Base-by-base conservation (phyloP, 2,329 filamentous ascomycete genomes). In the Penicillium crustosum region DNA sequence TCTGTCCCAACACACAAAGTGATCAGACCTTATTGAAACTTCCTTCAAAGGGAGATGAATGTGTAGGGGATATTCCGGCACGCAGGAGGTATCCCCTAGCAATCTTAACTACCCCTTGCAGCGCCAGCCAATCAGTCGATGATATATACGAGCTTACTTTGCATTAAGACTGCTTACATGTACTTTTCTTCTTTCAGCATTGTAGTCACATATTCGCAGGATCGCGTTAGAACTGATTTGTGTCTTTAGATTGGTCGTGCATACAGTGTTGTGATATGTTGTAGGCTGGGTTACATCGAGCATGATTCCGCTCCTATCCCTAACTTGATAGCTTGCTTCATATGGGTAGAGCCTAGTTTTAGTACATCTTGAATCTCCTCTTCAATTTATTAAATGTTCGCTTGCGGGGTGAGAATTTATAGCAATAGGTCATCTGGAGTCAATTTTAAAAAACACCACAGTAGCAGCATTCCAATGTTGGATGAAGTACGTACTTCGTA, bases 51-150 rank as follows among this genome's bases (percentile, higher is more conserved):
- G 52, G 39, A 8, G 38, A 38, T 33, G 23, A 29, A 21, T 39
- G 19, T 38, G 4, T 35, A 15, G 31, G 54, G 50, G 51, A 8
- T 42, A 38, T 29, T 15, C 55, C 38, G 54, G 60, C 33, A 60
- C 43, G 60, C 42, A 38, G 38, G 38, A 53, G 21, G 21, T 43
- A 56, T 54, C 51, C 58, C 43, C n/a, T 45, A 13, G 41, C 44
- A 61, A 58, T 44, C 55, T 49, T 54, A 29, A 15, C n/a, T 21
- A 41, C 51, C 58, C 60, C 60, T 61, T 62, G 54, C 52, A 49
- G 31, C 3, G 19, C 21, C 21, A 33, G 15, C 35, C 19, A 25
- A 45, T 35, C 33, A 19, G 17, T 15, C 10, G 21, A 29, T 4
- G 10, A 29, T 38, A 25, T 21, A 19, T 41, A 23, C 25, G n/a